Conservation (phyloP, 768 basidiomycete genomes). For the Serpula lacrymans region DNA sequence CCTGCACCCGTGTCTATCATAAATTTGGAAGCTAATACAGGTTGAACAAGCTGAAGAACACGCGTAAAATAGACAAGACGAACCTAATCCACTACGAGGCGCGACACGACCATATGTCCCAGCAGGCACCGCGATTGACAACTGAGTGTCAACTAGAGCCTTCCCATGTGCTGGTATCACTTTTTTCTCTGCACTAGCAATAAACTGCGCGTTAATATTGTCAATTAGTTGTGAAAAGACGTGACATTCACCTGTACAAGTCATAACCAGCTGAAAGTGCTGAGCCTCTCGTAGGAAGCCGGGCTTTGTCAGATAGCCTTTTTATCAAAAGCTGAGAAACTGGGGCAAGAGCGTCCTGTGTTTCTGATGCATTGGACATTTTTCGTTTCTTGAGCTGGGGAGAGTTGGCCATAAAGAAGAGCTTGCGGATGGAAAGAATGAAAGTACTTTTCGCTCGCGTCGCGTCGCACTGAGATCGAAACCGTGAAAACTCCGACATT, state of each 20-base stretch:
- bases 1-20: conserved; percentile 99
- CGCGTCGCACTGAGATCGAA: conserved; percentile 22
- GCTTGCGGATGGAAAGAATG: conserved; percentile 5
- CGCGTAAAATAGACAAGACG: conserved; percentile 21
- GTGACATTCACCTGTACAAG: conserved; percentile 71
- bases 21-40: conserved; percentile 79
- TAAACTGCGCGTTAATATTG: conserved; percentile 1
- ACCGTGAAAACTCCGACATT: conserved; percentile 40
- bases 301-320: conserved; percentile 77
- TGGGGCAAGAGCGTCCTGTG: conserved; percentile 31
- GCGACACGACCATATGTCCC: conserved; percentile 98
- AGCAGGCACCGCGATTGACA: conserved; percentile 89
- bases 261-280: conserved; percentile 91
- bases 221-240: conserved; percentile 4
- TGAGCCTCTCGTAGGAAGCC: conserved; percentile 83
- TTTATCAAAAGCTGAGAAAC: conserved; percentile 71
- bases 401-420: conserved; percentile 12
- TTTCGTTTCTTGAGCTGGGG: conserved; percentile 58
- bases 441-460: no score
- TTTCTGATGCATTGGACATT: conserved; percentile 40
- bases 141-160: conserved; percentile 85
- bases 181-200: conserved; percentile 75
- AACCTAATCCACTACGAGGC: conserved; percentile 92
- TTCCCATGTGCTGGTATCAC: conserved; percentile 86
- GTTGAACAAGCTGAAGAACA: background rate